Evolutionary conservation across 2,329 filamentous ascomycete species (phyloP).

Genomic region (Fusarium hainanense): DNA sequence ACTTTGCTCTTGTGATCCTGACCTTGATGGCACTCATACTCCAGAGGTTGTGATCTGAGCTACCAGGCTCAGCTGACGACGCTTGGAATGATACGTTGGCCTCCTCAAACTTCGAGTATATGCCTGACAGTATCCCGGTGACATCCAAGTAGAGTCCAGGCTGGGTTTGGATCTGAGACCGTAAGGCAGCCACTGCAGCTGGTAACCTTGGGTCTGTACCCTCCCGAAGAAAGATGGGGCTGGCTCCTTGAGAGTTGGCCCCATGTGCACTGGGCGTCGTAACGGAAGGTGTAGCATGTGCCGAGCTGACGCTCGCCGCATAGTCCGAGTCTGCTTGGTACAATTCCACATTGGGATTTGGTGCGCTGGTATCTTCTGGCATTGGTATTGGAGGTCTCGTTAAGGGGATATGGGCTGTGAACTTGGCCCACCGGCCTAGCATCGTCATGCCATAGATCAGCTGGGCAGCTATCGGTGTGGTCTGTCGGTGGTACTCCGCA

Average conservation of each 20-base stretch:
- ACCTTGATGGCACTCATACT: slow-evolving; percentile 61
- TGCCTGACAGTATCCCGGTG: slow-evolving; percentile 54
- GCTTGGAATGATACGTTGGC: slow-evolving; percentile 53
- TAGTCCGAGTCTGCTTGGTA: slow-evolving; percentile 44
- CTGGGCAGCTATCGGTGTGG: slow-evolving; percentile 58
- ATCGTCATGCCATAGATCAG: slow-evolving; percentile 63
- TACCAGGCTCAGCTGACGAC: slow-evolving; percentile 47
- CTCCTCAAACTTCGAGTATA: slow-evolving; percentile 58
- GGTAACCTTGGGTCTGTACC: slow-evolving; percentile 54
- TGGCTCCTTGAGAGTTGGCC: slow-evolving; percentile 19
- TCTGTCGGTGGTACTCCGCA: slow-evolving; percentile 57
- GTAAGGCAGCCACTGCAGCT: slow-evolving; percentile 54
- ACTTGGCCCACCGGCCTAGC: slow-evolving; percentile 63
- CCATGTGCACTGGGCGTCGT: slow-evolving; percentile 29
- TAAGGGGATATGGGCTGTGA: slow-evolving; percentile 53
- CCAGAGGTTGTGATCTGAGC: slow-evolving; percentile 60
- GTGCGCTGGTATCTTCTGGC: slow-evolving; percentile 41
- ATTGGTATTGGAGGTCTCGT: slow-evolving; percentile 42
- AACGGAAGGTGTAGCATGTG: not conserved
- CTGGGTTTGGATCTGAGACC: slow-evolving; percentile 56
- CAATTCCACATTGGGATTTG: slow-evolving; percentile 26
- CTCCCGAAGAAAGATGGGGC: slow-evolving; percentile 42
- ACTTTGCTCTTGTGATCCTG: slow-evolving; percentile 57
- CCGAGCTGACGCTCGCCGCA: slow-evolving; percentile 19
- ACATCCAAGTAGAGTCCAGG: slow-evolving; percentile 60